Conservation (phyloP, 148 eudicot species). For the Beta vulgaris region DNA sequence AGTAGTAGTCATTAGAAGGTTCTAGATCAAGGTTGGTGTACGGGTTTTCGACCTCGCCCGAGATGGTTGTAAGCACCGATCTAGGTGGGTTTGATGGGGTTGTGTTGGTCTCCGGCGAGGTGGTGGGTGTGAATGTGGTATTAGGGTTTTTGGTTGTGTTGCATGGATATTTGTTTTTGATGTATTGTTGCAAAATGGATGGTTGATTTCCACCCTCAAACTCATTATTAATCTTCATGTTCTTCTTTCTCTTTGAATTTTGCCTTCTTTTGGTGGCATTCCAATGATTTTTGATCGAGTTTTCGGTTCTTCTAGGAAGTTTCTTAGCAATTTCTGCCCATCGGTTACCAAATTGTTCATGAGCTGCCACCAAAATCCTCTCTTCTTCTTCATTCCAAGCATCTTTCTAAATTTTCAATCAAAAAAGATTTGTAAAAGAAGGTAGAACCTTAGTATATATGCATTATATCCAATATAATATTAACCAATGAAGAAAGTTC, state of each 20-base stretch:
- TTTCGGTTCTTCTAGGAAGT: conserved; percentile 73
- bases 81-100: not conserved
- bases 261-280: conserved; percentile 83
- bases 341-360: conserved; percentile 51
- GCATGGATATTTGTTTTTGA: conserved; percentile 29
- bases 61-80: conserved; percentile 22
- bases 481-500: too few relatives aligned
- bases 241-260: conserved; percentile 46
- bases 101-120: not conserved
- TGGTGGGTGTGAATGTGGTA: conserved; percentile 14
- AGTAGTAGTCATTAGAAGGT: conserved; percentile 15
- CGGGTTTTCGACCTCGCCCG: not conserved
- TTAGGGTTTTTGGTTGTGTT: conserved; percentile 15
- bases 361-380: conserved; percentile 53
- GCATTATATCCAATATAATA: not conserved
- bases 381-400: conserved; percentile 85
- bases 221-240: conserved; percentile 1
- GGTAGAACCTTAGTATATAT: not conserved
- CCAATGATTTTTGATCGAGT: conserved; percentile 87
- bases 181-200: conserved; percentile 63
- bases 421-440: not conserved
- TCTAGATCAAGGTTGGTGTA: not conserved
- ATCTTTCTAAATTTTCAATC: conserved; percentile 42
- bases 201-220: conserved; percentile 18
- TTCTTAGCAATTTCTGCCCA: conserved; percentile 82